Conservation (phyloP, 257 asterid species). For the Nemophila menziesii region DNA sequence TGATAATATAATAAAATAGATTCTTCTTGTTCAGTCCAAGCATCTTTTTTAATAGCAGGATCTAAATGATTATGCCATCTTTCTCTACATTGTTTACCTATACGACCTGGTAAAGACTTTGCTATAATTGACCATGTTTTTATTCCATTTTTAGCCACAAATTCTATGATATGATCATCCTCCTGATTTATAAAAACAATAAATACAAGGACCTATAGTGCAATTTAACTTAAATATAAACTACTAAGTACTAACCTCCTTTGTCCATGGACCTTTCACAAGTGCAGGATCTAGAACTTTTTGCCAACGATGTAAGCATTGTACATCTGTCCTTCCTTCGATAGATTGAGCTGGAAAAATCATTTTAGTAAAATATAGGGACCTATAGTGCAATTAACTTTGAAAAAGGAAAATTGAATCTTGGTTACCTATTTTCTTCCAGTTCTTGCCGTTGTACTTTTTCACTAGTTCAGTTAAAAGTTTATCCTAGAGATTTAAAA, state of each 20-base stretch:
- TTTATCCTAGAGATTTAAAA: constrained; percentile 32
- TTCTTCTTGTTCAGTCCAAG: constrained; percentile 68
- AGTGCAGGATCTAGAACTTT: constrained; percentile 78
- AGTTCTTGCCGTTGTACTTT: constrained; percentile 45
- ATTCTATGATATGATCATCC: constrained; percentile 50
- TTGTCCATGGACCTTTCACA: constrained; percentile 75
- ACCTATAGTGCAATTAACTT: too few species aligned
- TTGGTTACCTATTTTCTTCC: constrained; percentile 61
- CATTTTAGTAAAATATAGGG: too few species aligned
- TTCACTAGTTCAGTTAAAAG: constrained; percentile 46
- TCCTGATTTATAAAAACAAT: too few species aligned
- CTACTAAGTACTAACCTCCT: constrained; percentile 39
- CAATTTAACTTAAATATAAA: constrained; percentile 5
- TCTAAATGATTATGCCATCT: constrained; percentile 89
- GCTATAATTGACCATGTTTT: constrained; percentile 69
- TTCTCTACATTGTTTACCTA: constrained; percentile 89
- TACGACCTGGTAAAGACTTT: constrained; percentile 60
- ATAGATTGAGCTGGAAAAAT: constrained; percentile 52
- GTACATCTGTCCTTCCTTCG: constrained; percentile 67
- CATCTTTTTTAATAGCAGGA: constrained; percentile 59
- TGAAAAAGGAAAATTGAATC: too few species aligned
- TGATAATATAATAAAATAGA: constrained; percentile 39
- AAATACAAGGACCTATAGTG: too few species aligned
- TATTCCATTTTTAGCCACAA: constrained; percentile 48
- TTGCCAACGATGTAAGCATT: constrained; percentile 91